These are phyloP conservation scores for Camillea tinctor DNA, from an alignment of 2,329 filamentous ascomycete species.

Conservation along the genomic window DNA sequence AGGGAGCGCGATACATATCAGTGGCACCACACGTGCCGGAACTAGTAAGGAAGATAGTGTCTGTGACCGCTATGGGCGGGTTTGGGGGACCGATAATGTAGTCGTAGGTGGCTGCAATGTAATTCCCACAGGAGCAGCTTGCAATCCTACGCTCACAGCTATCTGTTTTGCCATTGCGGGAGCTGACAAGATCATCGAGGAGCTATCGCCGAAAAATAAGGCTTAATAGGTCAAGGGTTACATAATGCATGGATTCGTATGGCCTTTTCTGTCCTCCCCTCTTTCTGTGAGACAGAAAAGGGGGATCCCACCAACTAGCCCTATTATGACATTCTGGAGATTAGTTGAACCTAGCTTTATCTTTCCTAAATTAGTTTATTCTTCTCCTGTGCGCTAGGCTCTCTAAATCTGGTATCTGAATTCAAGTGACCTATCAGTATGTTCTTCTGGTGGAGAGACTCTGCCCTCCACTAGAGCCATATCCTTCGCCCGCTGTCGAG, in stretches of 20 bases:
- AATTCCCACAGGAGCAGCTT: neutral
- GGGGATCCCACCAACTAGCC: too few relatives aligned
- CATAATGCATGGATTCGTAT: neutral
- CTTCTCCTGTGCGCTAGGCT: neutral
- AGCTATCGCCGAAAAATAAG: neutral
- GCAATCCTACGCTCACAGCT: neutral
- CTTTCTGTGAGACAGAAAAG: too few relatives aligned
- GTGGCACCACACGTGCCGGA: too few relatives aligned
- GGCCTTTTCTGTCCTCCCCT: too few relatives aligned
- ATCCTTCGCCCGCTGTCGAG: constrained; percentile 33
- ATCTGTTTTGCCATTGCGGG: neutral
- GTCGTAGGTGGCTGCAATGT: neutral
- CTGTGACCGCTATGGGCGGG: neutral
- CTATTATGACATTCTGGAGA: too few relatives aligned
- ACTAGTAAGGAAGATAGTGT: neutral
- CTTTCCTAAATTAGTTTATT: neutral
- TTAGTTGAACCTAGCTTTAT: too few relatives aligned
- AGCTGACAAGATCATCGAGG: neutral
- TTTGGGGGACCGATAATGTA: neutral
- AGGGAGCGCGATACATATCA: too few relatives aligned
- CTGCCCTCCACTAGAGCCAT: constrained; percentile 35
- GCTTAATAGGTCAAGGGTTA: neutral
- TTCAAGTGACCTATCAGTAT: constrained; percentile 48
- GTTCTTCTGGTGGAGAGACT: constrained; percentile 46
- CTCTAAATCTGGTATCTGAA: constrained; percentile 47